phyloP scores from a whole-genome alignment of 306 rosid genomes.

The Vigna angularis region DNA sequence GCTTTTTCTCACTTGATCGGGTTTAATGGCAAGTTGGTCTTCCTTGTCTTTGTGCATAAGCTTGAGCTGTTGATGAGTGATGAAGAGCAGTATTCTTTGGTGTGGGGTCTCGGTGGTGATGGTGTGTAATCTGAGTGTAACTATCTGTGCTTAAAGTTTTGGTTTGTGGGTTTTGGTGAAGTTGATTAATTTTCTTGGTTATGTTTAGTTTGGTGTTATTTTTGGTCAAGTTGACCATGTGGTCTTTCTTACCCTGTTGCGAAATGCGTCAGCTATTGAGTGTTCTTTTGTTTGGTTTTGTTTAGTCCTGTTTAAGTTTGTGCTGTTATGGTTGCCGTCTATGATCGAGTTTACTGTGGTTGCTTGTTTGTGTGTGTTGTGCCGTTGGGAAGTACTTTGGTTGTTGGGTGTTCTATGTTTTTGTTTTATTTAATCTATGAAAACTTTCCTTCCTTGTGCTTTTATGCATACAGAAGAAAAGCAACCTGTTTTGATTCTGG shows the following conservation, averaged over 20 bases:
- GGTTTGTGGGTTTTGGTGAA: constrained; percentile 16
- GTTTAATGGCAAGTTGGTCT: constrained; percentile 48
- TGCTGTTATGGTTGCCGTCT: constrained; percentile 26
- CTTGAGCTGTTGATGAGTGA: constrained; percentile 33
- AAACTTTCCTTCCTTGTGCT: constrained; percentile 18
- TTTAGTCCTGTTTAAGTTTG: constrained; percentile 16
- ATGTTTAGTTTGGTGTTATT: constrained; percentile 5
- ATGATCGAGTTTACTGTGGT: not conserved
- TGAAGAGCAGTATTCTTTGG: constrained; percentile 38
- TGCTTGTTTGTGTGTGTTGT: constrained; percentile 32
- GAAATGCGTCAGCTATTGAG: constrained; percentile 35
- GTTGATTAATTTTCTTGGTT: constrained; percentile 16
- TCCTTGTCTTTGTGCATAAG: constrained; percentile 42
- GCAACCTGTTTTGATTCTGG: constrained; percentile 28
- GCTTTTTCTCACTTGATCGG: constrained; percentile 43
- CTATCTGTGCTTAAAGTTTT: not conserved
- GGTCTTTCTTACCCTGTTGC: constrained; percentile 27
- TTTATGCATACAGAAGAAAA: not conserved
- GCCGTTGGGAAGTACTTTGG: constrained; percentile 37
- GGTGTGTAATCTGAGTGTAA: constrained; percentile 43
- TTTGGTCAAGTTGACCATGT: constrained; percentile 43
- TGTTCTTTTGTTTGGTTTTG: not conserved
- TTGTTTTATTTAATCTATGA: constrained; percentile 8
- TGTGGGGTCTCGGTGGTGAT: constrained; percentile 44
- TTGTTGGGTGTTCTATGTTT: constrained; percentile 1